Evolutionary conservation across 106 monocot genomes (phyloP), one percentile per base, ranked within the genome.

Genomic region (Acorus gramineus): DNA sequence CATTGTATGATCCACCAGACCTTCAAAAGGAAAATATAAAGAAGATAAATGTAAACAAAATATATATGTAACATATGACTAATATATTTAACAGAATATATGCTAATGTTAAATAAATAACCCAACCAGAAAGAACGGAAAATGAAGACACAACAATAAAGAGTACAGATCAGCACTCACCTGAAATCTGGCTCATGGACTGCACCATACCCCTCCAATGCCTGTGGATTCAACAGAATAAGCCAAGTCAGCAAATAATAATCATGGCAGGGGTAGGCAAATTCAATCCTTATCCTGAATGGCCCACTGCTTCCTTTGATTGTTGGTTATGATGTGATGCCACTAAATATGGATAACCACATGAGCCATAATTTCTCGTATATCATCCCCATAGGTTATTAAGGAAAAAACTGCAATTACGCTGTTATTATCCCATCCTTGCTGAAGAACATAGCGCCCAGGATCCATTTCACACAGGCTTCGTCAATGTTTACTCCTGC

Each of bases 181-280:
- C 98, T 99, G 71, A 73, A 92, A 80, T 92, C 83, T 79, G 85
- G 81, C 74, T 85, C 83, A 75, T 76, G 76, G 49, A 73, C 75
- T 11, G 71, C 73, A 76, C 76, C 80, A 75, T 99, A 98, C 69
- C 92, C 91, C 83, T 87, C 85, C 71, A 87, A 77, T 77, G 98
- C 92, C 98, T 99, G 98, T 99, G 83, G 77, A 98, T 88, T 88
- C 85, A 99, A 99, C 88, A 99, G 98, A 96, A 98, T 91, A 98
- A 99, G 71, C 63, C 72, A 86, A 84, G 86, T 92, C 92, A 99
- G 98, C 77, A 81, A 75, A 66, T 69, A 85, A 79, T 69, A 77
- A 56, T 72, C 67, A 81, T 70, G 70, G 73, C 78, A 73, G 74
- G 64, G 71, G 77, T 67, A 83, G 70, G 70, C 76, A 89, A 83